A percentile compares a stretch with the other conserved stretches of the same genome.
Conservation (phyloP, 495 filamentous ascomycete species). For the Podospora conica region DNA sequence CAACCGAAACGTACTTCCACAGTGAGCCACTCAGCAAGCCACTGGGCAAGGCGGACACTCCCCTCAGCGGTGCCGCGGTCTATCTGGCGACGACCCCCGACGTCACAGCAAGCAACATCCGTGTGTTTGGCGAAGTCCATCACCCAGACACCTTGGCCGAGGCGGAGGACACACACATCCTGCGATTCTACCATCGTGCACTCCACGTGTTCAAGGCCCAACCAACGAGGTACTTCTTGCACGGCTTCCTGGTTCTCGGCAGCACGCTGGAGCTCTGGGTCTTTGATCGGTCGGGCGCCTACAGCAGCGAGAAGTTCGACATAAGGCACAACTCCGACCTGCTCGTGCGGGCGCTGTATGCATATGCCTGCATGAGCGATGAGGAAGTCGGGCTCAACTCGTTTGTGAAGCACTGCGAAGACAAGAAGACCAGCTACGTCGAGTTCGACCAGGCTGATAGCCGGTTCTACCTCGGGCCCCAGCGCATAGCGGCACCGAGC, state of each 20-base stretch:
- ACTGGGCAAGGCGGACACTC: too few species aligned
- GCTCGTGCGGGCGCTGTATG: neutral
- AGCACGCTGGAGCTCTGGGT: conserved; percentile 5
- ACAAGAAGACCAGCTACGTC: neutral
- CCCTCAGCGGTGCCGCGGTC: neutral
- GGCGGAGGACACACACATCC: neutral
- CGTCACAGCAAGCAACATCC: neutral
- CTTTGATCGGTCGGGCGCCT: conserved; percentile 8
- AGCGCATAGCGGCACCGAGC: neutral
- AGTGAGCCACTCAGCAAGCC: neutral
- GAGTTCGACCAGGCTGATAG: neutral
- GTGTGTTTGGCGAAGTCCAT: neutral
- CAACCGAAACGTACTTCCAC: neutral
- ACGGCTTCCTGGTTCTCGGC: conserved; percentile 1
- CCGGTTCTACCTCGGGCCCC: neutral
- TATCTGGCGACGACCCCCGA: neutral
- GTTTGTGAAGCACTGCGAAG: neutral
- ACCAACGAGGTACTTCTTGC: conserved; percentile 1
- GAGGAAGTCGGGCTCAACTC: conserved; percentile 1
- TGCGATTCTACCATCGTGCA: neutral
- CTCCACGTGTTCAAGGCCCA: neutral
- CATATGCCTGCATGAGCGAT: conserved; percentile 1
- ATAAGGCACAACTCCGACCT: neutral
- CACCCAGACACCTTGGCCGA: too few species aligned
- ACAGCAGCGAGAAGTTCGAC: conserved; percentile 4